Conservation (phyloP, 257 asterid species). For the Handroanthus guayacan region DNA sequence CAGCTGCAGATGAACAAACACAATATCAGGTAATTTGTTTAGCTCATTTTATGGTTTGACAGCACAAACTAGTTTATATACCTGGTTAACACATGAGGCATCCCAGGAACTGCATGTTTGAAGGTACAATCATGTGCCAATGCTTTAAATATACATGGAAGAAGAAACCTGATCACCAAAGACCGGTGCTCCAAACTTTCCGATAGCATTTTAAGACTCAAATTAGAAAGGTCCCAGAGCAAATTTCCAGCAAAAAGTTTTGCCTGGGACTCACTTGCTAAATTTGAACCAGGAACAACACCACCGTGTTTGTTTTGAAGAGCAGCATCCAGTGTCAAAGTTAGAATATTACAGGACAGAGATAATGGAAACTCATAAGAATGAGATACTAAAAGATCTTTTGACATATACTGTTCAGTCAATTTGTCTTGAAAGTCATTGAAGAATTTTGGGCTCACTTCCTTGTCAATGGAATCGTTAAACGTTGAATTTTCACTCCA, state of each 20-base stretch:
- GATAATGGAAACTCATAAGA: slow-evolving; percentile 60
- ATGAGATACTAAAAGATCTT: slow-evolving; percentile 43
- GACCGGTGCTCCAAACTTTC: slow-evolving; percentile 78
- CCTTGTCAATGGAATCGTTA: slow-evolving; percentile 42
- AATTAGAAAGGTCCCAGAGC: slow-evolving; percentile 80
- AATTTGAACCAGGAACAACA: slow-evolving; percentile 39
- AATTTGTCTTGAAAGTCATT: slow-evolving; percentile 43
- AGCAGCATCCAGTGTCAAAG: slow-evolving; percentile 64
- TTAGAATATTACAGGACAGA: slow-evolving; percentile 68
- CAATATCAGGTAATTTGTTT: not conserved
- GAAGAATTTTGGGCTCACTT: slow-evolving; percentile 34
- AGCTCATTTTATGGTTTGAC: slow-evolving; percentile 27
- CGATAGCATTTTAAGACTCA: slow-evolving; percentile 69
- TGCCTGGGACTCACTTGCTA: slow-evolving; percentile 42
- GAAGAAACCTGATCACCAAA: slow-evolving; percentile 70
- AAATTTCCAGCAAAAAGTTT: slow-evolving; percentile 64
- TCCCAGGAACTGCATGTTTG: slow-evolving; percentile 61
- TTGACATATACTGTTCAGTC: slow-evolving; percentile 35
- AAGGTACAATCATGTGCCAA: slow-evolving; percentile 48
- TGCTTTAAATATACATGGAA: slow-evolving; percentile 75
- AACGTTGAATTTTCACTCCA: slow-evolving; percentile 53
- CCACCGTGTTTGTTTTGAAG: slow-evolving; percentile 46
- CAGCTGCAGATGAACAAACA: slow-evolving; percentile 17
- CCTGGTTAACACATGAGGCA: slow-evolving; percentile 62
- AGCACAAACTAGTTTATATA: slow-evolving; percentile 37